Evolutionary conservation across 78 protist species (phyloP), one percentile per base, ranked within the genome.

Genomic region (Andalucia godoyi): DNA sequence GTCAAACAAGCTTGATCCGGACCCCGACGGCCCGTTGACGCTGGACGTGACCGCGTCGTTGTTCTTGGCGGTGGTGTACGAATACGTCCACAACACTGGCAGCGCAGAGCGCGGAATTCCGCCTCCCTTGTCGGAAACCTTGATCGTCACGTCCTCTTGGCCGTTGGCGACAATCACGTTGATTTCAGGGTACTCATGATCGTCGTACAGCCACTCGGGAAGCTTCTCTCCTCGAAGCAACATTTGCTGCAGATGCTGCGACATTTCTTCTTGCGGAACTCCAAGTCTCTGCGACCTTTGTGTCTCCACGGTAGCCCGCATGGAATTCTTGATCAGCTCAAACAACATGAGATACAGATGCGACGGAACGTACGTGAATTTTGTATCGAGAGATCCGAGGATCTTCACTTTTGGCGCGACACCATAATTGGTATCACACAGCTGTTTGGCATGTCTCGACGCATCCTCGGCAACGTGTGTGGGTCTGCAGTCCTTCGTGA

Each of bases 81-180:
- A 13, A 63, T 83, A 83, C 9, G 57, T 47, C 47, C 37, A 75
- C 50, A 81, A 40, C 34, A 33, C 38, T 9, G 42, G 61, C 50
- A 81, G 10, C 59, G 25, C 41, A 15, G 45, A 10, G 27, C 72
- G 50, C 30, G 81, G 71, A 41, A 83, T 81, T 25, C 88, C 88
- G 29, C 84, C 86, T 2, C 88, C 88, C 42, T 82, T 54, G 69
- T 83, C 88, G 25, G 38, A 21, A 29, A 79, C 12, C n/a, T 27
- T 38, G 33, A 73, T 71, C 45, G 60, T 76, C 37, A 75, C 46
- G 61, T 79, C 76, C 47, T 13, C 17, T 17, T 79, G 68, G 29
- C 83, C 81, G 10, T 54, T 21, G 21, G 59, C 83, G 29, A 79
- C 13, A 42, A 70, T 7, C 27, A 71, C 34, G 21, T 12, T 21